These are phyloP conservation scores for Aegilops tauschii DNA, from an alignment of 176 grass and related monocot genomes.

Conservation along the genomic window DNA sequence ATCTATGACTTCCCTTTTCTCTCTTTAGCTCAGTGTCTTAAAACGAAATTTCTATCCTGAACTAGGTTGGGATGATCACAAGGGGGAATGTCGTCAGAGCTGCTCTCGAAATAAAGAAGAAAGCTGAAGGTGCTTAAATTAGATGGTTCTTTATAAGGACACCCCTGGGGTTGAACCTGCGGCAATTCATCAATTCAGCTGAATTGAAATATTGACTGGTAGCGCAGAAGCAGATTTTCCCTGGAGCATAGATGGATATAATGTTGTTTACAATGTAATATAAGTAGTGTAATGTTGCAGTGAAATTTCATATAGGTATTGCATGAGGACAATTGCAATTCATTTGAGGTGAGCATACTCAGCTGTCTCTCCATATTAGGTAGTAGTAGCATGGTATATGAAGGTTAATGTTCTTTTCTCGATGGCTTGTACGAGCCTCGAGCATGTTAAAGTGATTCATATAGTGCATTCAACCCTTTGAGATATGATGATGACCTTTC, in stretches of 20 bases:
- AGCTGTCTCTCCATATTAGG: conserved; percentile 7
- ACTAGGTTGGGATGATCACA: conserved; percentile 51
- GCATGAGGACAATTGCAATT: background rate
- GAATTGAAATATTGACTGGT: conserved; percentile 16
- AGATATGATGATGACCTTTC: background rate
- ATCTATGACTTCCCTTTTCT: background rate
- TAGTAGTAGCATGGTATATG: conserved; percentile 6
- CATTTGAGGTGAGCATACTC: conserved; percentile 22
- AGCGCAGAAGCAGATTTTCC: background rate
- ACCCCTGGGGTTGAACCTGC: conserved; percentile 1
- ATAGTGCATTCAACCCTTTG: background rate
- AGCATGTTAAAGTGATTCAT: background rate
- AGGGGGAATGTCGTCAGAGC: conserved; percentile 44
- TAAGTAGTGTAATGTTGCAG: conserved; percentile 12
- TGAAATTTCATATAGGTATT: conserved; percentile 1
- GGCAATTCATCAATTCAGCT: background rate
- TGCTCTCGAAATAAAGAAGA: conserved; percentile 47
- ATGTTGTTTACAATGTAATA: conserved; percentile 1
- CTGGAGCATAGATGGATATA: conserved; percentile 6
- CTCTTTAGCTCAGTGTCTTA: background rate
- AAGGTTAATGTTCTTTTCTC: background rate
- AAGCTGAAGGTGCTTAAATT: conserved; percentile 24
- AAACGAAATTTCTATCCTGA: background rate
- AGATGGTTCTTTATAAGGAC: conserved; percentile 11
- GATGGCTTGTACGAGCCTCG: background rate